Evolutionary conservation across 805 yeast species (phyloP).

Genomic region (Myxozyma sirexii): DNA sequence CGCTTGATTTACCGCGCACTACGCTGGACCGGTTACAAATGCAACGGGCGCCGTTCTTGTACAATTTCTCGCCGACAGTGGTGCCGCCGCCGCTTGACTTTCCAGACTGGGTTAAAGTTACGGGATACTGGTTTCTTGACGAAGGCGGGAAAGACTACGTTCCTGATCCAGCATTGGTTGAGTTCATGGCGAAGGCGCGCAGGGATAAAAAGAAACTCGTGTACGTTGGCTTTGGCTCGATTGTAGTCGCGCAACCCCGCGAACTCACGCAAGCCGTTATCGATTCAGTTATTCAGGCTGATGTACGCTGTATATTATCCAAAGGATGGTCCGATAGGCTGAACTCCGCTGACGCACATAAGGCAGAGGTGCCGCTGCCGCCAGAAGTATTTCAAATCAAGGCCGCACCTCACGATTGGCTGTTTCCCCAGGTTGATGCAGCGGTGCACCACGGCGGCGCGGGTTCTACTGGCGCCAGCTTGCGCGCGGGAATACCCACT

Average conservation of each 20-base stretch:
- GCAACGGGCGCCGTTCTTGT: constrained; percentile 80
- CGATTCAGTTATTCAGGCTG: constrained; percentile 77
- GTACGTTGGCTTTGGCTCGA: constrained; percentile 94
- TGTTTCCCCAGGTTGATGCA: constrained; percentile 84
- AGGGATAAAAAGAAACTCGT: constrained; percentile 68
- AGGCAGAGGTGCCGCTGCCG: constrained; percentile 57
- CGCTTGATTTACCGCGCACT: constrained; percentile 67
- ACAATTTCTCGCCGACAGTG: constrained; percentile 84
- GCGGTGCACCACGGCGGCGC: constrained; percentile 98
- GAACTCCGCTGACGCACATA: constrained; percentile 45
- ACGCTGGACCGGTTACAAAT: constrained; percentile 72
- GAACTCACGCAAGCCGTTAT: constrained; percentile 76
- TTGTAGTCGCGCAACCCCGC: constrained; percentile 82
- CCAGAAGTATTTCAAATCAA: constrained; percentile 69
- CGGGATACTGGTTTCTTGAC: constrained; percentile 94
- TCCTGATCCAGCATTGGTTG: constrained; percentile 61
- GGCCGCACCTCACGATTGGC: constrained; percentile 89
- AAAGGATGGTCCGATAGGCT: constrained; percentile 93
- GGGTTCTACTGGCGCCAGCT: constrained; percentile 92
- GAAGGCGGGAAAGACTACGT: constrained; percentile 57
- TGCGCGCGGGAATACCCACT: constrained; percentile 85
- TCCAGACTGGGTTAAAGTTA: constrained; percentile 92
- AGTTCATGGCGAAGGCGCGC: constrained; percentile 66
- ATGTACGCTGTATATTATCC: constrained; percentile 81
- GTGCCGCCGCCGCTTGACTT: constrained; percentile 93